A percentile compares a stretch with the other conserved stretches of the same genome.
Conservation (phyloP, 306 rosid species). For the Castanospermum australe region DNA sequence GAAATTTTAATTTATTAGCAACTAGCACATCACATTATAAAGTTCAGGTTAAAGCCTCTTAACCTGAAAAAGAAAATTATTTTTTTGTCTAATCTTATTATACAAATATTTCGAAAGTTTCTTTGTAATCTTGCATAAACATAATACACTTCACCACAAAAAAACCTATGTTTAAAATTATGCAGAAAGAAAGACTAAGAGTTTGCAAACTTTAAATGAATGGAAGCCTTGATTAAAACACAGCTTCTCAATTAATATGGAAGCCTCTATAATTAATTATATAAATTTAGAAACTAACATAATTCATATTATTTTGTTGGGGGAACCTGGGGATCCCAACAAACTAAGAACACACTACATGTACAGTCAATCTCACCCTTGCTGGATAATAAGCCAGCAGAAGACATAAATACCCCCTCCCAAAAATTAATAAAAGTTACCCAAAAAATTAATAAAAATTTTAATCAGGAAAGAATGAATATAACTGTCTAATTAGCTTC, state of each 20-base stretch:
- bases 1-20: too few relatives aligned
- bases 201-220: constrained; percentile 52
- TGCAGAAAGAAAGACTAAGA: constrained; percentile 20
- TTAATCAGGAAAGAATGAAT: constrained; percentile 41
- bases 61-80: too few relatives aligned
- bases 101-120: neutral
- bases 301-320: constrained; percentile 49
- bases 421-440: constrained; percentile 38
- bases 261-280: constrained; percentile 49
- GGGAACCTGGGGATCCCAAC: constrained; percentile 49
- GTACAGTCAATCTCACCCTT: constrained; percentile 59
- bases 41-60: too few relatives aligned
- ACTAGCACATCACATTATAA: too few relatives aligned
- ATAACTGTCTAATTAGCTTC: constrained; percentile 52
- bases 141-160: constrained; percentile 22
- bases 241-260: constrained; percentile 72
- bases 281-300: constrained; percentile 36
- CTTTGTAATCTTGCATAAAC: neutral
- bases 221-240: constrained; percentile 48
- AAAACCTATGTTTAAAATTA: constrained; percentile 23
- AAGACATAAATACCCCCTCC: constrained; percentile 43
- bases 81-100: neutral
- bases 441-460: constrained; percentile 61
- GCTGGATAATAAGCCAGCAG: constrained; percentile 47
- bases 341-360: constrained; percentile 53